A percentile compares a stretch with the other conserved stretches of the same genome.
Evolutionary conservation across 1,284 basidiomycete genomes (phyloP).

Genomic region (Heliocybe sulcata): DNA sequence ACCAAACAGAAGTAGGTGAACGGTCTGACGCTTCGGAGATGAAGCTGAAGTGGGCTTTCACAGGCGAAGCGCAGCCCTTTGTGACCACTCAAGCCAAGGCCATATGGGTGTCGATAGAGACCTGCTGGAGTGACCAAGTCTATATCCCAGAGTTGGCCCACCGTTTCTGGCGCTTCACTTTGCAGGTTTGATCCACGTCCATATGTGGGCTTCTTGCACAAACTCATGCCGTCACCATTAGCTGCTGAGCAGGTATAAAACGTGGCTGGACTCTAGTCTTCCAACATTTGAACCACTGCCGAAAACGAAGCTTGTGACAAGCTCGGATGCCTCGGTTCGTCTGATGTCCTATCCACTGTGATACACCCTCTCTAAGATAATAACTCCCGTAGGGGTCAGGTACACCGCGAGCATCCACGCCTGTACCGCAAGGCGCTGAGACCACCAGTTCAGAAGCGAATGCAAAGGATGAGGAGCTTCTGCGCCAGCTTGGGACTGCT

Average conservation of each 20-base stretch:
- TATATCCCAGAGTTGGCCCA: constrained; percentile 76
- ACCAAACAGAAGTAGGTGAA: constrained; percentile 27
- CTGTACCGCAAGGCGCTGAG: constrained; percentile 36
- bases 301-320: constrained; percentile 22
- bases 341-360: neutral
- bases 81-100: constrained; percentile 58
- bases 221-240: constrained; percentile 18
- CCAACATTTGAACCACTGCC: constrained; percentile 28
- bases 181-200: constrained; percentile 53
- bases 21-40: neutral
- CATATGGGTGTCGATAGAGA: constrained; percentile 65
- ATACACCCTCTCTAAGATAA: neutral
- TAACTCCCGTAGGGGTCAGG: neutral
- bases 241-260: constrained; percentile 73
- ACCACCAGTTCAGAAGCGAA: constrained; percentile 42
- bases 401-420: constrained; percentile 39
- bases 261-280: constrained; percentile 57
- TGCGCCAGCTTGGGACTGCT: constrained; percentile 56
- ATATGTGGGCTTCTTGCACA: neutral
- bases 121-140: constrained; percentile 82
- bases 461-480: constrained; percentile 49
- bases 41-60: neutral
- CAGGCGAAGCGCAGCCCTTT: constrained; percentile 26
- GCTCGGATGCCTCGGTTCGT: constrained; percentile 18
- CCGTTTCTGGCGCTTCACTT: constrained; percentile 82